These are phyloP conservation scores for Schwanniomyces vanrijiae DNA, from an alignment of 805 yeast species.

Conservation along the genomic window DNA sequence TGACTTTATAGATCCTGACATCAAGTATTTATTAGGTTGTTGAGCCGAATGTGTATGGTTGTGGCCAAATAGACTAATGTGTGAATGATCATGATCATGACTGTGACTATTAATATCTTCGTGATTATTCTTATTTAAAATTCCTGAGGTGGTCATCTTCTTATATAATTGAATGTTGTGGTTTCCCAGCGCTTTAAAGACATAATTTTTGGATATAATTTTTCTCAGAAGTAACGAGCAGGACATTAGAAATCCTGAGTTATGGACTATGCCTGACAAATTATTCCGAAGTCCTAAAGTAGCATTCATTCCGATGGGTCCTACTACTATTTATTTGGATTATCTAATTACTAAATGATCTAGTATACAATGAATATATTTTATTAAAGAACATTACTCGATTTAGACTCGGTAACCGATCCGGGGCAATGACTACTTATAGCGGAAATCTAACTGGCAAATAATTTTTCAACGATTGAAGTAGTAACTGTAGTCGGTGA, in stretches of 20 bases:
- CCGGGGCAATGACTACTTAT: constrained; percentile 1
- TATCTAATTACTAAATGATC: background rate
- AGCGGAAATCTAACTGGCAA: constrained; percentile 8
- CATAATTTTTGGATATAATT: background rate
- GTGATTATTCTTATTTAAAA: background rate
- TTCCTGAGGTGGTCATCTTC: background rate
- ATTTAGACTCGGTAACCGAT: constrained; percentile 4
- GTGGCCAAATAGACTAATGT: constrained; percentile 22
- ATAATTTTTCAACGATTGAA: constrained; percentile 16
- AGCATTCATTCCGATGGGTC: background rate
- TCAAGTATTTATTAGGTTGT: constrained; percentile 43
- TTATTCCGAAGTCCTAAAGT: background rate
- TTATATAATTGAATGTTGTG: background rate
- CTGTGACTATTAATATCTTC: constrained; percentile 6
- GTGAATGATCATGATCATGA: constrained; percentile 8
- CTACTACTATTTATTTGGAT: background rate
- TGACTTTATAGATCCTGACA: constrained; percentile 23
- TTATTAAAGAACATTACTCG: background rate
- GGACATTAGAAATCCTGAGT: background rate
- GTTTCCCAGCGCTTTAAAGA: background rate
- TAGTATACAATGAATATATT: background rate
- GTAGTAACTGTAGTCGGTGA: constrained; percentile 8
- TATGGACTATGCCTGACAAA: background rate
- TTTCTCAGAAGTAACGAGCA: background rate
- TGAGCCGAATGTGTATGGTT: constrained; percentile 47